Conservation (phyloP, 2,329 filamentous ascomycete genomes). For the Xylaria sp. region DNA sequence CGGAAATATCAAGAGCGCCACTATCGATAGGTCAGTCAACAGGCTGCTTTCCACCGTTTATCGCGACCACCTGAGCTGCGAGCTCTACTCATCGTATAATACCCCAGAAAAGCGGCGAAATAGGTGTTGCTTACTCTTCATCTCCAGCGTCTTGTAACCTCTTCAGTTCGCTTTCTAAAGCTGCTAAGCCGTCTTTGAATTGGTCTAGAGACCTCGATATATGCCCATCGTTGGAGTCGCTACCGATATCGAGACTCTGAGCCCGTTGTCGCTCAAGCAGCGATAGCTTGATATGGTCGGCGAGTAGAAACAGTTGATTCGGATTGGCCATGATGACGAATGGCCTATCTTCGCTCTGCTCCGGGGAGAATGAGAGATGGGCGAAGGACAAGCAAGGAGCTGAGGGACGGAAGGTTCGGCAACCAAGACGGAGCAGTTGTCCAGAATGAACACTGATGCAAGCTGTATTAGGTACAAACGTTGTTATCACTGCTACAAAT, state of each 20-base stretch:
- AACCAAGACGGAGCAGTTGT: conserved; percentile 10
- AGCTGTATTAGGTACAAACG: conserved; percentile 8
- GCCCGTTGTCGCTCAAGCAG: conserved; percentile 91
- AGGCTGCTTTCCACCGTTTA: neutral
- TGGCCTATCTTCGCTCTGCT: conserved; percentile 14
- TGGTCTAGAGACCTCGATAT: conserved; percentile 90
- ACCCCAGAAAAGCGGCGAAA: conserved; percentile 9
- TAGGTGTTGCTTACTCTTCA: conserved; percentile 62
- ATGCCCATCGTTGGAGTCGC: conserved; percentile 85
- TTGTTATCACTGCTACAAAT: conserved; percentile 13
- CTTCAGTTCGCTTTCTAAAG: conserved; percentile 71
- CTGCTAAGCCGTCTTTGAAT: conserved; percentile 80
- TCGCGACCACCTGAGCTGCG: neutral
- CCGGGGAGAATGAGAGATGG: conserved; percentile 15
- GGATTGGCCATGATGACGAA: conserved; percentile 63
- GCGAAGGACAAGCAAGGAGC: neutral
- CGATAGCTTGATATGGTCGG: conserved; percentile 96
- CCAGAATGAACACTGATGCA: conserved; percentile 19
- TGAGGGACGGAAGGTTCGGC: conserved; percentile 24
- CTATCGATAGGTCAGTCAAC: conserved; percentile 50
- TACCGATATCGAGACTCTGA: conserved; percentile 80
- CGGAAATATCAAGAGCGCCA: conserved; percentile 62
- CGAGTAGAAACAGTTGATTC: conserved; percentile 88
- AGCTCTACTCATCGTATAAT: neutral
- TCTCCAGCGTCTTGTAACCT: conserved; percentile 73